Percentiles rank a stretch among this genome's conserved stretches.
These are phyloP conservation scores for Tylopilus sp. DNA, from an alignment of 768 basidiomycete genomes.

Conservation along the genomic window DNA sequence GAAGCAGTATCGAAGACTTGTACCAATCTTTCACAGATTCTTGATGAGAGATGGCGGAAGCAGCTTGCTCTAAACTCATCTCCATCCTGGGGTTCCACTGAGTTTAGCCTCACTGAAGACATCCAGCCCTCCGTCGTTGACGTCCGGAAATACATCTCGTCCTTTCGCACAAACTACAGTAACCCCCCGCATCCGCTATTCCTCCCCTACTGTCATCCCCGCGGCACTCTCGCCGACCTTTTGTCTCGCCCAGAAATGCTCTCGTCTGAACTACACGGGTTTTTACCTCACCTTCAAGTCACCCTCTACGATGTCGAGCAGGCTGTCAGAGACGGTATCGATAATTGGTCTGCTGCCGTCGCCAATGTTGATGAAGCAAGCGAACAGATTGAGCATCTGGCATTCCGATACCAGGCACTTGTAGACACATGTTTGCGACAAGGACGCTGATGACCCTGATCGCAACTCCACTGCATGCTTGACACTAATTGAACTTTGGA, in stretches of 20 bases:
- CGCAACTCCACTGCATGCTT: background rate
- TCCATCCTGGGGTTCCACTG: background rate
- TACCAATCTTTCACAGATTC: background rate
- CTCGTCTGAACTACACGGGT: background rate
- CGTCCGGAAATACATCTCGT: background rate
- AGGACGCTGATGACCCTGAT: background rate
- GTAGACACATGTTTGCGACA: background rate
- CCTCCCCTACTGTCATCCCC: background rate
- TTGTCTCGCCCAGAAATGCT: background rate
- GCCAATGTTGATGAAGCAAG: background rate
- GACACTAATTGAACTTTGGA: background rate
- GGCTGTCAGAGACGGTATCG: background rate
- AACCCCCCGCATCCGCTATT: background rate
- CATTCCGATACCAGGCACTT: background rate
- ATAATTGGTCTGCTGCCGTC: background rate
- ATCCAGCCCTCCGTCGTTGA: background rate
- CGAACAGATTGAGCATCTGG: background rate
- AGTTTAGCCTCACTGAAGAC: background rate
- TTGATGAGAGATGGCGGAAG: background rate
- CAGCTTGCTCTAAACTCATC: background rate
- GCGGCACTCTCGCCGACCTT: background rate
- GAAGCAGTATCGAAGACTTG: background rate
- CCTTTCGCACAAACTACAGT: background rate
- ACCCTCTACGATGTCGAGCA: background rate
- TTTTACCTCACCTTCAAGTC: background rate